phyloP scores from a whole-genome alignment of 495 filamentous ascomycete species.

The Pyronema domesticum region DNA sequence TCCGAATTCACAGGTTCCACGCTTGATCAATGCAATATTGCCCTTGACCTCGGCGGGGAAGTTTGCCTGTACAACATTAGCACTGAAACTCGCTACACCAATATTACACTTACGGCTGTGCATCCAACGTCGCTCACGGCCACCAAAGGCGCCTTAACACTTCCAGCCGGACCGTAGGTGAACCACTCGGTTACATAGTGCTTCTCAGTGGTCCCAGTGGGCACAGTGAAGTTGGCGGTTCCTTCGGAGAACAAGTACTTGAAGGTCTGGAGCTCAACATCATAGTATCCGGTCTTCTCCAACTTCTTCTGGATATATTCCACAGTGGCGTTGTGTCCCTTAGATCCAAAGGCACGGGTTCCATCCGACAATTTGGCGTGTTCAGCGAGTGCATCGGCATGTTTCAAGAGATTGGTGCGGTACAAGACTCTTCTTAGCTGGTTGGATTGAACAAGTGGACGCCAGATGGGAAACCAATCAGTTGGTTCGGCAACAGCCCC shows the following conservation, averaged over 20 bases:
- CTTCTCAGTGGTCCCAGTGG: constrained; percentile 12
- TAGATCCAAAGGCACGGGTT: constrained; percentile 42
- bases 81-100: constrained; percentile 6
- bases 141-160: constrained; percentile 30
- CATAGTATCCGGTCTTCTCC: constrained; percentile 37
- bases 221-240: constrained; percentile 27
- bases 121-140: constrained; percentile 41
- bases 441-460: constrained; percentile 15
- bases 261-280: constrained; percentile 42
- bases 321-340: constrained; percentile 46
- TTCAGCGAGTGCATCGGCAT: constrained; percentile 30
- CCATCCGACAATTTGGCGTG: constrained; percentile 27
- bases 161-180: constrained; percentile 34
- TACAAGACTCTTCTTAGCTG: constrained; percentile 16
- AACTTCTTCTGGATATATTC: constrained; percentile 39
- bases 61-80: constrained; percentile 28
- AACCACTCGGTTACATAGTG: constrained; percentile 24
- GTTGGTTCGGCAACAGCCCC: neutral
- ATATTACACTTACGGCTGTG: constrained; percentile 15
- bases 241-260: constrained; percentile 26
- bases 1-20: constrained; percentile 44
- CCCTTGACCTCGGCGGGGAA: constrained; percentile 38
- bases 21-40: constrained; percentile 43
- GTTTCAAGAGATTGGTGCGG: constrained; percentile 27
- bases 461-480: neutral